A percentile compares a stretch with the other conserved stretches of the same genome.
phyloP scores from a whole-genome alignment of 768 basidiomycete genomes.

The Fistulinella prunicolor region DNA sequence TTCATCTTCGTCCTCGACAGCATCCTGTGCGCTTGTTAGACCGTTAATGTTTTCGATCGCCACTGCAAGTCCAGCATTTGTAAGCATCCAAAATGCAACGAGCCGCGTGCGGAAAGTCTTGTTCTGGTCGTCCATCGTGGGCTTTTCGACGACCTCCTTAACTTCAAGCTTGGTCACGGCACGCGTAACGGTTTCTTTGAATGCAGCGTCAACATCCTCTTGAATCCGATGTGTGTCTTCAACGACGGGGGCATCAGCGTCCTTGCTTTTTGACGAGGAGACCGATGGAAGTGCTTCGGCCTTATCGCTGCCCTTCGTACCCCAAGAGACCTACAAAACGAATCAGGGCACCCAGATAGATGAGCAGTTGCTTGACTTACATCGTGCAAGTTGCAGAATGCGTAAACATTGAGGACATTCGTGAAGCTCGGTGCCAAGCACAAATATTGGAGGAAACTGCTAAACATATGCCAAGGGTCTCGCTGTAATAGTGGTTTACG shows the following conservation, averaged over 20 bases:
- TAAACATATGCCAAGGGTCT: slow-evolving; percentile 98
- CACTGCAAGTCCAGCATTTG: slow-evolving; percentile 67
- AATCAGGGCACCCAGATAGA: not conserved
- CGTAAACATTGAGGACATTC: slow-evolving; percentile 94
- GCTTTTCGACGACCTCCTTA: slow-evolving; percentile 70
- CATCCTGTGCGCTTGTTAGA: slow-evolving; percentile 39
- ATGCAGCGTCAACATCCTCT: slow-evolving; percentile 86
- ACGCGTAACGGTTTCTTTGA: slow-evolving; percentile 89
- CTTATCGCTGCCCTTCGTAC: slow-evolving; percentile 94
- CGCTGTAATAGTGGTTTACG: slow-evolving; percentile 46
- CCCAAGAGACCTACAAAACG: slow-evolving; percentile 72
- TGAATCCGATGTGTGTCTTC: slow-evolving; percentile 82
- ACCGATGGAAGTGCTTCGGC: slow-evolving; percentile 89
- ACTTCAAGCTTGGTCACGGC: slow-evolving; percentile 73
- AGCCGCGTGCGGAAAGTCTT: slow-evolving; percentile 91
- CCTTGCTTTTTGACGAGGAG: slow-evolving; percentile 78
- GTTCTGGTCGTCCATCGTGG: slow-evolving; percentile 85
- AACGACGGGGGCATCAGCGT: slow-evolving; percentile 71
- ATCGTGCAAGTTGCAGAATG: slow-evolving; percentile 95
- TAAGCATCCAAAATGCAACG: slow-evolving; percentile 78
- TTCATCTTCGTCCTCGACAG: slow-evolving; percentile 38
- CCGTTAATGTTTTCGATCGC: slow-evolving; percentile 77
- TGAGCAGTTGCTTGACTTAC: slow-evolving; percentile 37
- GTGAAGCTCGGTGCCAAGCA: slow-evolving; percentile 90
- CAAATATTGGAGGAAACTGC: slow-evolving; percentile 89